Conservation (phyloP, 176 grass and related monocot genomes). For the Paspalum notatum region DNA sequence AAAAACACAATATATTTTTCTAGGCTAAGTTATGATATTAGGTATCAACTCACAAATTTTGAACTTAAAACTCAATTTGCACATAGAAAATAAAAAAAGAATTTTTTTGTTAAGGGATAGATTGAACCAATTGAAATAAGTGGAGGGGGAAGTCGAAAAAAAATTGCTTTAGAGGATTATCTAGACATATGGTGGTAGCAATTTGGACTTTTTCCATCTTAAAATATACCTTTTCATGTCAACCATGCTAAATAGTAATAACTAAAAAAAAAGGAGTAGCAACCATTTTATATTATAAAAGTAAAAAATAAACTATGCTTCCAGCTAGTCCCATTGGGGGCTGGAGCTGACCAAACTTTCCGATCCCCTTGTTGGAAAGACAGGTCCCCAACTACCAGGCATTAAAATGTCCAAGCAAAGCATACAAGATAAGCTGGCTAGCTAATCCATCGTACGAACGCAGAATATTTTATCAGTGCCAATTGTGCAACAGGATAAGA, state of each 20-base stretch:
- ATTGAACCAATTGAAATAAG: too few relatives aligned
- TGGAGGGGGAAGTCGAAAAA: too few relatives aligned
- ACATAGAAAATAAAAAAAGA: too few relatives aligned
- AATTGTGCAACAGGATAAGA: slow-evolving; percentile 55
- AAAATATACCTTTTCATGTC: background rate
- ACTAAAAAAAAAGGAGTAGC: background rate
- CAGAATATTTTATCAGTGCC: slow-evolving; percentile 31
- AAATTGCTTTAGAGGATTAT: too few relatives aligned
- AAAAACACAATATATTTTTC: too few relatives aligned
- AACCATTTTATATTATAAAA: background rate
- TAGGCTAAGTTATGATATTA: too few relatives aligned
- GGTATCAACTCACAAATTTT: too few relatives aligned
- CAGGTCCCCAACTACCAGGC: slow-evolving; percentile 32
- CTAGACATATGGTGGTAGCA: too few relatives aligned
- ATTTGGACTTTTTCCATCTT: too few relatives aligned
- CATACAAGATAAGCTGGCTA: slow-evolving; percentile 34
- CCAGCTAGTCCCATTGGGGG: slow-evolving; percentile 9
- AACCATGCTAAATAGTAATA: background rate
- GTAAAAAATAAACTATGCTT: background rate
- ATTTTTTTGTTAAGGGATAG: too few relatives aligned
- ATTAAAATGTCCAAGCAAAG: slow-evolving; percentile 49
- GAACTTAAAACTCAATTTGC: too few relatives aligned
- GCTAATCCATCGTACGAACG: slow-evolving; percentile 39
- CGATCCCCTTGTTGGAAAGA: slow-evolving; percentile 41
- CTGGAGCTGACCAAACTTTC: slow-evolving; percentile 29